Evolutionary conservation across 176 grass and related monocot genomes (phyloP).

Genomic region (Stipa capillata): DNA sequence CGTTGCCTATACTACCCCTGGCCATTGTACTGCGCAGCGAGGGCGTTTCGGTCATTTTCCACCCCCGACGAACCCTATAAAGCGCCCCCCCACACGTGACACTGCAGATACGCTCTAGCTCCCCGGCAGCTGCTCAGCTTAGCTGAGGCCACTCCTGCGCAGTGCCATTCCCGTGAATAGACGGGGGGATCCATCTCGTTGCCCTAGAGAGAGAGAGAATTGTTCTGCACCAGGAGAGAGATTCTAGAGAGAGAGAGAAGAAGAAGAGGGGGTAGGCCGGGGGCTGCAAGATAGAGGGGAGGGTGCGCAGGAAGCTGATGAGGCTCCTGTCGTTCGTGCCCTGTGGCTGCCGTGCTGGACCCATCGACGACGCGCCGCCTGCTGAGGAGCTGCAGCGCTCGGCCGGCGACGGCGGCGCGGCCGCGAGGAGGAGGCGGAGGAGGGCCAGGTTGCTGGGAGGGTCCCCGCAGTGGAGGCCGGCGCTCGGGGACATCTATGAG

Average conservation of each 20-base stretch:
- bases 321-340: conserved; percentile 61
- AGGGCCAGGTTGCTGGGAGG: not conserved
- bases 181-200: not conserved
- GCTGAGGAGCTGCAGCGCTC: not conserved
- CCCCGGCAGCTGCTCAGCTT: not conserved
- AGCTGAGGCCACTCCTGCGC: conserved; percentile 2
- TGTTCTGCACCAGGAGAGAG: not conserved
- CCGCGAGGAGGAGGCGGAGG: conserved; percentile 14
- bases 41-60: not conserved
- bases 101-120: not conserved
- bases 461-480: conserved; percentile 30
- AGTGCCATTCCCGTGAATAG: conserved; percentile 9
- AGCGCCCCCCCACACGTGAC: not conserved
- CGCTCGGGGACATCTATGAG: conserved; percentile 54
- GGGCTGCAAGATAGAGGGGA: conserved; percentile 31
- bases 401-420: not conserved
- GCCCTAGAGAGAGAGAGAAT: conserved; percentile 1
- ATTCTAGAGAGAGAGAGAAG: not conserved
- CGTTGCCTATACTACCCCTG: not conserved
- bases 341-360: conserved; percentile 47
- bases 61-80: conserved; percentile 19
- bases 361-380: conserved; percentile 47
- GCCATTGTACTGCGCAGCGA: rapidly evolving
- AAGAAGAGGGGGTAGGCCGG: not conserved
- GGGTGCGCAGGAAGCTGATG: conserved; percentile 48